Conservation (phyloP, 345 rosid species). For the Rhizophora mangle region DNA sequence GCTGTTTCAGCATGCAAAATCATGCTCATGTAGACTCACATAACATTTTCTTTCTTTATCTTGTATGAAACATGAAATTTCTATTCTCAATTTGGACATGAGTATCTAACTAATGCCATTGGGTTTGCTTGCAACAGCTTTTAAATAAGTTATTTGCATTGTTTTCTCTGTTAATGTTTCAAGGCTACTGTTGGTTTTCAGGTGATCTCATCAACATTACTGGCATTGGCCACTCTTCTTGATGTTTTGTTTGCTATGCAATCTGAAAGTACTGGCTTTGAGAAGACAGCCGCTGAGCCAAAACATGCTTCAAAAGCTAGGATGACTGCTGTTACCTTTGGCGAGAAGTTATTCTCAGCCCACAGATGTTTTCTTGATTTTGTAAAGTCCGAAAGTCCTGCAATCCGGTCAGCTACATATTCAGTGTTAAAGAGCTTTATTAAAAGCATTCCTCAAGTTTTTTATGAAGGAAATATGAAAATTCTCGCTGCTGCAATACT, state of each 20-base stretch:
- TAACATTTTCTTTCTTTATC: too few relatives aligned
- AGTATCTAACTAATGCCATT: too few relatives aligned
- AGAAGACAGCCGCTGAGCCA: slow-evolving; percentile 47
- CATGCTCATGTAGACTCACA: too few relatives aligned
- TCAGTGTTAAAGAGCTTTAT: slow-evolving; percentile 64
- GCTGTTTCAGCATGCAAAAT: too few relatives aligned
- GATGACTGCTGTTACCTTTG: slow-evolving; percentile 56
- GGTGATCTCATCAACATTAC: slow-evolving; percentile 80
- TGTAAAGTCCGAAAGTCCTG: slow-evolving; percentile 65
- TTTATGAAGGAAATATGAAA: slow-evolving; percentile 61
- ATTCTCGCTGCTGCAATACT: slow-evolving; percentile 62
- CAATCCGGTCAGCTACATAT: slow-evolving; percentile 76
- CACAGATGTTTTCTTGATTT: slow-evolving; percentile 75
- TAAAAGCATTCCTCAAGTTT: slow-evolving; percentile 64
- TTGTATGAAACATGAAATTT: too few relatives aligned
- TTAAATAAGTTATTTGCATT: not conserved
- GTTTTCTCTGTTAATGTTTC: slow-evolving; percentile 5
- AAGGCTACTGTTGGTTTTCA: slow-evolving; percentile 31
- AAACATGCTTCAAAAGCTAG: slow-evolving; percentile 77
- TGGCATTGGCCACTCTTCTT: slow-evolving; percentile 82
- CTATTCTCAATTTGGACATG: too few relatives aligned
- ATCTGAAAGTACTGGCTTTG: slow-evolving; percentile 58
- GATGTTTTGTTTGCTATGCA: slow-evolving; percentile 57
- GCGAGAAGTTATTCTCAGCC: slow-evolving; percentile 69
- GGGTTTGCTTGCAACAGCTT: not conserved